Conservation (phyloP, 768 basidiomycete genomes). For the Podaxis sp. region DNA sequence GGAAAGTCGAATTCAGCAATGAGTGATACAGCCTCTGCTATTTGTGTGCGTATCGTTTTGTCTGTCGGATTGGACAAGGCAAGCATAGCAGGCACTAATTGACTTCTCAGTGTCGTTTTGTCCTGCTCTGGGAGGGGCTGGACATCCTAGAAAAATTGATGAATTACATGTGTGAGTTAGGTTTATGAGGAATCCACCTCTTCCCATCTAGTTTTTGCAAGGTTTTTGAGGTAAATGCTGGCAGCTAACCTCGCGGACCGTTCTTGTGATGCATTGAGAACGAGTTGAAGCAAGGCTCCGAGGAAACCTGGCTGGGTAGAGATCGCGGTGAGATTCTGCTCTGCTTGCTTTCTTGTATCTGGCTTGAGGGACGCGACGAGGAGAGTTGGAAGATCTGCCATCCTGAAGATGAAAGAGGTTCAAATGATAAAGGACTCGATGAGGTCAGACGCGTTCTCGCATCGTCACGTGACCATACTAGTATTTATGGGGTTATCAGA, state of each 20-base stretch:
- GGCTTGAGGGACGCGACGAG: slow-evolving; percentile 74
- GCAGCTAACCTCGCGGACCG: slow-evolving; percentile 78
- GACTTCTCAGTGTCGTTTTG: slow-evolving; percentile 67
- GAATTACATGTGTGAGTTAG: neutral
- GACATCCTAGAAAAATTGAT: slow-evolving; percentile 53
- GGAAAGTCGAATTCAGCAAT: slow-evolving; percentile 95
- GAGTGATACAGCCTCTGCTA: slow-evolving; percentile 90
- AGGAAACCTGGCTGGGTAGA: slow-evolving; percentile 80
- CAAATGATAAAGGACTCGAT: slow-evolving; percentile 8
- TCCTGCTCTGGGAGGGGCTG: slow-evolving; percentile 69
- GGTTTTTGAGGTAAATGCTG: slow-evolving; percentile 91
- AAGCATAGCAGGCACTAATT: slow-evolving; percentile 92
- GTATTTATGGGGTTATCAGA: neutral
- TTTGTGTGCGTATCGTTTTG: slow-evolving; percentile 75
- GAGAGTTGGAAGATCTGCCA: slow-evolving; percentile 70
- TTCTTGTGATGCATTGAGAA: slow-evolving; percentile 67
- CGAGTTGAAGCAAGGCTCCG: slow-evolving; percentile 72
- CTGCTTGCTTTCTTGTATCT: slow-evolving; percentile 73
- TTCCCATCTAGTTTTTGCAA: slow-evolving; percentile 84
- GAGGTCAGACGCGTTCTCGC: slow-evolving; percentile 2
- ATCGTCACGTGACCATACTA: slow-evolving; percentile 2
- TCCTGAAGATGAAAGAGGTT: slow-evolving; percentile 25
- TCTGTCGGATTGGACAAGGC: slow-evolving; percentile 71
- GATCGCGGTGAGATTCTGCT: slow-evolving; percentile 67
- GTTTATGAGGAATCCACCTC: slow-evolving; percentile 52